Evolutionary conservation across 2,329 filamentous ascomycete genomes (phyloP), one percentile per base, ranked within the genome.

Genomic region (Botryosphaeria dothidea): DNA sequence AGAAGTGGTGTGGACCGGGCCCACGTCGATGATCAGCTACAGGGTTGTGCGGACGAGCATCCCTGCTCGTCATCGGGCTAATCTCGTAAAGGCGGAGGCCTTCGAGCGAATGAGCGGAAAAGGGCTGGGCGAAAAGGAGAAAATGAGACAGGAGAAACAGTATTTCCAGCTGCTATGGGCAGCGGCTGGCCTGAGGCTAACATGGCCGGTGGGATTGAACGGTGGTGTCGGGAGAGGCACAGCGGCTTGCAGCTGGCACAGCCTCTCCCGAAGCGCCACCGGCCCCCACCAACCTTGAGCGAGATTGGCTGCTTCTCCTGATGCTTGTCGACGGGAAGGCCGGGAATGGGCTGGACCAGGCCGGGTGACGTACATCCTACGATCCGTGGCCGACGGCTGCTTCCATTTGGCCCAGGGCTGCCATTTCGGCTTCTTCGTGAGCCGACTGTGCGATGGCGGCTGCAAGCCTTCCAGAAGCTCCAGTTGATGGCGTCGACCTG

Each of bases 21-120:
- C 62, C 49, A 64, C 62, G 51, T 46, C 62, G 62, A 46, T 36
- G 49, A 56, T 64, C 62, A 57, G 43, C 62, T 31, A 38, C 62
- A 64, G 58, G 58, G 58, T 36, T 62, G 58, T 51, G 45, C 46
- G 58, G 58, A 11, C 56, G 6, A n/a, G 41, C 17, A 60, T 60
- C 56, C 56, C 27, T 46, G 56, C 25, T 25, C 13, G 56, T 36
- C 56, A 60, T 51, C 49, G 62, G 62, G 43, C 62, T 46, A 64
- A 64, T 64, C 62, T 64, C 62, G 62, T 64, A 64, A 57, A 48
- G 51, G 62, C 31, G 27, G 45, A 27, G n/a, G 34, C 52, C 3
- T 6, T 29, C 29, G 58, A 49, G 58, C 58, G 38, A 38, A 51
- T 34, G 13, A 51, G 38, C 31, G 13, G 43, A 31, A 29, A 3